Base-by-base conservation (phyloP, 306 rosid species). In the Canavalia gladiata region DNA sequence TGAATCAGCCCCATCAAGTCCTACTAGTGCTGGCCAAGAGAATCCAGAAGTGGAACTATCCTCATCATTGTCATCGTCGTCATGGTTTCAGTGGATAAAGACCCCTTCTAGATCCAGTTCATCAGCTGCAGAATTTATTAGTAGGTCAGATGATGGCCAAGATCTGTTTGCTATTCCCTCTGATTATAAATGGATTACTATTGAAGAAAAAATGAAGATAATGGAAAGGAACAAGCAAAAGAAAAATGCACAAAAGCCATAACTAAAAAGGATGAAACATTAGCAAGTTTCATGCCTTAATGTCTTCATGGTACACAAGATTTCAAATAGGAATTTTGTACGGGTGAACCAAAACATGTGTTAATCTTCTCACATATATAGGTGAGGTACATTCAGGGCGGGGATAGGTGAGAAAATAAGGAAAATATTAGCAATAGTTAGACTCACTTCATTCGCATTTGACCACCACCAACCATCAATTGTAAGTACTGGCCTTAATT, bases 81-180 rank as follows among this genome's bases (percentile, higher is more conserved):
- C 99, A 60, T 96, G 98, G 99, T 90, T 89, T 86, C 97, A 90
- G 74, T 93, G 99, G 99, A 88, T 86, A 13, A 91, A 88, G 76
- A 83, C 88, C 13, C 88, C 97, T 5, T 74, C 85, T 55, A 91
- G 88, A n/a, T 76, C 95, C 2, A 76, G 85, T 84, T 58, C 91
- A 25, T 88, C 91, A 3, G 18, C 81, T 41, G 63, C 80, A 47
- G 86, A 84, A 80, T 86, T 90, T 43, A 79, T 83, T 81, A 87
- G 83, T 80, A 91, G 63, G 81, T 76, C 84, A 68, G 90, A 86
- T 78, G 87, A 82, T 33, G 76, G 63, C 25, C 86, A 87, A 66
- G 96, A 95, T 76, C 86, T 87, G 0, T 93, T 95, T 66, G 74
- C 80, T 4, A 86, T 95, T 75, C 97, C 99, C 49, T 52, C 86